Conservation (phyloP, 1,284 basidiomycete genomes). For the Athelia sp. region DNA sequence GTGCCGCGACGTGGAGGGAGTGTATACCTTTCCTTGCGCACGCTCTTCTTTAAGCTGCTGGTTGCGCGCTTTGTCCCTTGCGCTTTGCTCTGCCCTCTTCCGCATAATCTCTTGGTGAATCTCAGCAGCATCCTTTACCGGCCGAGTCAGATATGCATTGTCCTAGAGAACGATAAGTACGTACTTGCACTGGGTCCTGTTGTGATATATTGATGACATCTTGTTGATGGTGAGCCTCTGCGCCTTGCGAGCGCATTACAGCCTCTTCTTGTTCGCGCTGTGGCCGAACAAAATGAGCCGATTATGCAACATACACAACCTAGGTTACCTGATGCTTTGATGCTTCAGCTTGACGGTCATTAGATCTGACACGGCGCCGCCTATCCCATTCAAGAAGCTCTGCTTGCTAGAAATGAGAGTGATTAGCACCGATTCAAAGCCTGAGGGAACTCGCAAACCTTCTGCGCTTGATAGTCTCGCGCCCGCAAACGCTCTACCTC, state of each 20-base stretch:
- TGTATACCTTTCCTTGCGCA: constrained; percentile 2
- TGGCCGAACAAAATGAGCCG: too few relatives aligned
- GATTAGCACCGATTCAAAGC: too few relatives aligned
- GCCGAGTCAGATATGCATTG: not conserved
- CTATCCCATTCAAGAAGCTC: too few relatives aligned
- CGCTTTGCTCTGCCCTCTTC: constrained; percentile 28
- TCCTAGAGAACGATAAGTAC: not conserved
- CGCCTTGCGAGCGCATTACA: not conserved
- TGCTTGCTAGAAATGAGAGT: too few relatives aligned
- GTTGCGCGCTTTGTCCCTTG: constrained; percentile 26
- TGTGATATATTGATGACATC: not conserved
- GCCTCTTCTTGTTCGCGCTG: not conserved
- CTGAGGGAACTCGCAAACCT: too few relatives aligned
- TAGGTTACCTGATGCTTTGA: constrained; percentile 12
- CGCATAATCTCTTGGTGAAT: constrained; percentile 15
- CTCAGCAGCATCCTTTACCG: not conserved
- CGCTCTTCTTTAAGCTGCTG: constrained; percentile 17
- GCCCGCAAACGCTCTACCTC: too few relatives aligned
- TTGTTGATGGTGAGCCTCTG: not conserved
- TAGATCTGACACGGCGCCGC: too few relatives aligned
- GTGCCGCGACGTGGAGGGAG: not conserved
- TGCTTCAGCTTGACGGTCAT: too few relatives aligned
- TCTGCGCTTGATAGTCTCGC: too few relatives aligned
- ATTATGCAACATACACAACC: not conserved
- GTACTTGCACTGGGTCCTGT: not conserved